Evolutionary conservation across 257 asterid species (phyloP).

Genomic region (Forsythia viridissima): DNA sequence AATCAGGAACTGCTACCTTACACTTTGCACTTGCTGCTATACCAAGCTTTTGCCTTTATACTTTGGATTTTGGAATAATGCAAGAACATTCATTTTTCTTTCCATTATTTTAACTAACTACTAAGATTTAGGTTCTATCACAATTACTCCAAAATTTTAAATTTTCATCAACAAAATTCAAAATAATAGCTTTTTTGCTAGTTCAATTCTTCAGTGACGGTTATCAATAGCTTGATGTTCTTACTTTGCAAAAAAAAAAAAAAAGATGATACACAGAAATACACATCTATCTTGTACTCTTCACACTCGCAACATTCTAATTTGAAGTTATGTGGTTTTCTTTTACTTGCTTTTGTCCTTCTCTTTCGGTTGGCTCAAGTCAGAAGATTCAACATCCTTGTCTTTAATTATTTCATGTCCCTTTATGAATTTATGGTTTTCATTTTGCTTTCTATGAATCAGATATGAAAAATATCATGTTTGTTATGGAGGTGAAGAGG

Average conservation of each 20-base stretch:
- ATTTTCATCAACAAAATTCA: not conserved
- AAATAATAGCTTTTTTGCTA: not conserved
- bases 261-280: not conserved
- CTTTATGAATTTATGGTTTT: slow-evolving; percentile 15
- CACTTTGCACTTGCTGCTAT: not conserved
- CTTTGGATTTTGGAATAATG: not conserved
- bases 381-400: not conserved
- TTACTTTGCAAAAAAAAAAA: not conserved
- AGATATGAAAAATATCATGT: slow-evolving; percentile 98
- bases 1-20: not conserved
- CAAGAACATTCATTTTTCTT: not conserved
- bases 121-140: not conserved
- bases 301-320: slow-evolving; percentile 3
- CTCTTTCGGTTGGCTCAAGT: not conserved
- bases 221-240: not conserved
- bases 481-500: slow-evolving; percentile 85
- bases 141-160: not conserved
- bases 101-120: not conserved
- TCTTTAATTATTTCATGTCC: not conserved
- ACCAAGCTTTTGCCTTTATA: not conserved
- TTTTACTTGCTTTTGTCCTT: not conserved
- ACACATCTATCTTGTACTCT: not conserved
- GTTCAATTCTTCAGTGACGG: not conserved
- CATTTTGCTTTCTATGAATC: slow-evolving; percentile 21
- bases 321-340: slow-evolving; percentile 10